A percentile compares a stretch with the other conserved stretches of the same genome.
phyloP scores from a whole-genome alignment of 2,329 filamentous ascomycete genomes.

The Phyllosticta capitalensis region DNA sequence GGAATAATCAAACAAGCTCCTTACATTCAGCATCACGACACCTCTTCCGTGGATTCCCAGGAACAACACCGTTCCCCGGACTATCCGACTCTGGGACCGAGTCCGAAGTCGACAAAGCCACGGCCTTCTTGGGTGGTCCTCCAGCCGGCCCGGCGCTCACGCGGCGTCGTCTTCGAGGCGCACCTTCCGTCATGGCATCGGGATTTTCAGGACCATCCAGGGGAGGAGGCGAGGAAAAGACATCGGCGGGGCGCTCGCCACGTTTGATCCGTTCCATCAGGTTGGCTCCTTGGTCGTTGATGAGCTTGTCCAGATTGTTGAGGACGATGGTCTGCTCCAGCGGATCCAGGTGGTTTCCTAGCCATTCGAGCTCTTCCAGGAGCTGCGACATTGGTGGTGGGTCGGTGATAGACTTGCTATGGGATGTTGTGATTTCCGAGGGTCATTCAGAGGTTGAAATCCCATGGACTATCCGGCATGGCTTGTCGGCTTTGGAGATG shows the following conservation, averaged over 20 bases:
- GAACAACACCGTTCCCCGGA: neutral
- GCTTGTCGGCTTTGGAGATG: neutral
- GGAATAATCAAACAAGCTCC: no score
- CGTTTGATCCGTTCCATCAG: constrained; percentile 8
- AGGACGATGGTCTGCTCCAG: constrained; percentile 8
- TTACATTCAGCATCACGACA: neutral
- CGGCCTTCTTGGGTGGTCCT: neutral
- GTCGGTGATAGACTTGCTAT: neutral
- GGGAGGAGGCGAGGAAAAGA: constrained; percentile 8
- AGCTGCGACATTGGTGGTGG: neutral
- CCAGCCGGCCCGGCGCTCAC: constrained; percentile 4
- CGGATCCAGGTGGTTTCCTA: constrained; percentile 4
- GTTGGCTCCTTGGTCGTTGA: constrained; percentile 3
- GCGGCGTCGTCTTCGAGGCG: constrained; percentile 4
- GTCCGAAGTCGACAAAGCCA: neutral
- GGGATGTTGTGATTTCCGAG: no score
- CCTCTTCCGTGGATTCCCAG: constrained; percentile 6
- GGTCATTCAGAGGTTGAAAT: no score
- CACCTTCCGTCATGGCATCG: neutral
- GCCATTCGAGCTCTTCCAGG: constrained; percentile 9
- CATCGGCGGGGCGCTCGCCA: constrained; percentile 8
- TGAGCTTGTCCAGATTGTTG: constrained; percentile 8
- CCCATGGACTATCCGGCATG: no score
- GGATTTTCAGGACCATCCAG: neutral
- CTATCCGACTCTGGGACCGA: neutral